phyloP scores from a whole-genome alignment of 1,284 basidiomycete species.

The Leccinum holopus region DNA sequence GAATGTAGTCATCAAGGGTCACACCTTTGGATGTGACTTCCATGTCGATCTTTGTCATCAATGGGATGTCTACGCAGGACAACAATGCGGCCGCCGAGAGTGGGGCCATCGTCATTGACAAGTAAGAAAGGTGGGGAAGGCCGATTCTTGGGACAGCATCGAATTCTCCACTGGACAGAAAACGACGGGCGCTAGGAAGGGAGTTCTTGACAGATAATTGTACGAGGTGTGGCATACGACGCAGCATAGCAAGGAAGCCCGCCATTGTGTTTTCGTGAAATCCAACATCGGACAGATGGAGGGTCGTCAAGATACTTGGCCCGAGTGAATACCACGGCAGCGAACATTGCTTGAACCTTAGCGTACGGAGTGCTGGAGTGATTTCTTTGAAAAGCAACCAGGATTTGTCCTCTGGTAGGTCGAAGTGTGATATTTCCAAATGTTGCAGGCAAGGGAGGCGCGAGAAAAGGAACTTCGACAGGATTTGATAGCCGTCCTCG shows the following conservation, averaged over 20 bases:
- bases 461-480: not conserved
- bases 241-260: not conserved
- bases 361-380: not conserved
- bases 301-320: not conserved
- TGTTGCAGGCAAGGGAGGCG: not conserved
- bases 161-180: not conserved
- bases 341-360: not conserved
- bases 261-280: not conserved
- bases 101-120: not conserved
- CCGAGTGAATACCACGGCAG: not conserved
- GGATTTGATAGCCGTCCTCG: not conserved
- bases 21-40: not conserved
- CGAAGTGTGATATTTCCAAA: not conserved
- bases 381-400: not conserved
- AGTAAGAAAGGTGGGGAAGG: not conserved
- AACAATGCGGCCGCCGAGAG: not conserved
- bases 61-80: not conserved
- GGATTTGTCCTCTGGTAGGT: not conserved
- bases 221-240: not conserved
- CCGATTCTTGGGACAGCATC: not conserved
- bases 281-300: not conserved
- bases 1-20: not conserved
- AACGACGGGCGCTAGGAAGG: not conserved
- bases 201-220: not conserved
- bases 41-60: not conserved